These are phyloP conservation scores for Botrytis hyacinthi DNA, from an alignment of 2,329 filamentous ascomycete species.

Conservation along the genomic window DNA sequence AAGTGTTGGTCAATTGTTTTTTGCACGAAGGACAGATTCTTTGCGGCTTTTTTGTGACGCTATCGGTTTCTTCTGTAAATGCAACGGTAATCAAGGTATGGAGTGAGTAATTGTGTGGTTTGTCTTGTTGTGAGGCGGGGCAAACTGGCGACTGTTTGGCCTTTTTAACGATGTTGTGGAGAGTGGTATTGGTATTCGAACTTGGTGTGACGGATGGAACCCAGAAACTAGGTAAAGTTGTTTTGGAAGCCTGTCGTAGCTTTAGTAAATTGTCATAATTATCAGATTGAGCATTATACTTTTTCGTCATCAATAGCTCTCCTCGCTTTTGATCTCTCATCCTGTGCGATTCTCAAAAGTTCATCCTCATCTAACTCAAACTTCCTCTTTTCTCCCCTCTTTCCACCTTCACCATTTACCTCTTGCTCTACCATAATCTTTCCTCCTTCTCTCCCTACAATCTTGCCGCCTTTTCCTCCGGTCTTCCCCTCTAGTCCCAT, in stretches of 20 bases:
- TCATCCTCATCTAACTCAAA: conserved; percentile 78
- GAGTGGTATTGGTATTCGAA: conserved; percentile 56
- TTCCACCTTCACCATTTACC: conserved; percentile 31
- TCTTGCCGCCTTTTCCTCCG: conserved; percentile 37
- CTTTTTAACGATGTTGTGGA: conserved; percentile 57
- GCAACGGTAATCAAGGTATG: conserved; percentile 73
- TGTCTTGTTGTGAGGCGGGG: conserved; percentile 66
- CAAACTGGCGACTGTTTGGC: conserved; percentile 70
- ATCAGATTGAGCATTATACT: conserved; percentile 42
- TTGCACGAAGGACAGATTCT: conserved; percentile 80
- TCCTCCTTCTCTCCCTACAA: conserved; percentile 44
- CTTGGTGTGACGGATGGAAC: conserved; percentile 78
- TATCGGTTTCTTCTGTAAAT: conserved; percentile 69
- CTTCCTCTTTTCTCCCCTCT: conserved; percentile 63
- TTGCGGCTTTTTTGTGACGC: conserved; percentile 47
- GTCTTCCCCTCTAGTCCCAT: conserved; percentile 56
- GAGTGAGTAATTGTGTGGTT: conserved; percentile 72
- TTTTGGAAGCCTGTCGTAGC: conserved; percentile 53
- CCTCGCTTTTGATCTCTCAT: conserved; percentile 68
- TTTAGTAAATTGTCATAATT: conserved; percentile 3
- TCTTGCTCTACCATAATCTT: conserved; percentile 46
- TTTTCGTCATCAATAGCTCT: conserved; percentile 72
- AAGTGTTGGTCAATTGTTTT: conserved; percentile 77
- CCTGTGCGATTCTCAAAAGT: conserved; percentile 64
- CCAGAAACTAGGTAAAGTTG: conserved; percentile 84